phyloP scores from a whole-genome alignment of 129 eudicot genomes.

The Artemisia tridentata region DNA sequence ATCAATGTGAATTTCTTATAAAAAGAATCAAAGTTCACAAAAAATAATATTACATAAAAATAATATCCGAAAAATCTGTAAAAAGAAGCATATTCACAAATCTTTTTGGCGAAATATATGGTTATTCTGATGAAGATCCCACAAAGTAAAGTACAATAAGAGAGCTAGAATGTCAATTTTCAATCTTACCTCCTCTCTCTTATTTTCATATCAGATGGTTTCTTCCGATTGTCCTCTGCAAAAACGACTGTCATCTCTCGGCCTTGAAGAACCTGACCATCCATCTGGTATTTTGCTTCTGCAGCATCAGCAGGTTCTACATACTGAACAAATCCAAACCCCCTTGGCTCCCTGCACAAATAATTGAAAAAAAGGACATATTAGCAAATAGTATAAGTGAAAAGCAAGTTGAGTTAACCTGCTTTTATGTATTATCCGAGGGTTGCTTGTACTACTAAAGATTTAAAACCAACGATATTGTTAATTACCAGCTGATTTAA shows the following conservation, averaged over 20 bases:
- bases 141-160: background rate
- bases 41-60: too few relatives aligned
- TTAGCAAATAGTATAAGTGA: background rate
- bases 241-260: conserved; percentile 55
- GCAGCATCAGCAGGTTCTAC: conserved; percentile 64
- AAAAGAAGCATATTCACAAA: too few relatives aligned
- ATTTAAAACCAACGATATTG: conserved; percentile 7
- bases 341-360: conserved; percentile 58
- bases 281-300: conserved; percentile 61
- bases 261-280: conserved; percentile 48
- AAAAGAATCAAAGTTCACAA: too few relatives aligned
- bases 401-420: background rate
- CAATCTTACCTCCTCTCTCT: conserved; percentile 48
- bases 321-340: conserved; percentile 77
- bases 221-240: conserved; percentile 63
- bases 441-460: conserved; percentile 22
- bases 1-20: too few relatives aligned
- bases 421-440: background rate
- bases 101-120: too few relatives aligned
- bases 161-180: too few relatives aligned
- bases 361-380: background rate
- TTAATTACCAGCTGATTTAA: background rate
- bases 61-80: too few relatives aligned
- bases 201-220: conserved; percentile 52
- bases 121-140: background rate